These are phyloP conservation scores for Narthecium ossifragum DNA, from an alignment of 106 monocot genomes.

Conservation along the genomic window DNA sequence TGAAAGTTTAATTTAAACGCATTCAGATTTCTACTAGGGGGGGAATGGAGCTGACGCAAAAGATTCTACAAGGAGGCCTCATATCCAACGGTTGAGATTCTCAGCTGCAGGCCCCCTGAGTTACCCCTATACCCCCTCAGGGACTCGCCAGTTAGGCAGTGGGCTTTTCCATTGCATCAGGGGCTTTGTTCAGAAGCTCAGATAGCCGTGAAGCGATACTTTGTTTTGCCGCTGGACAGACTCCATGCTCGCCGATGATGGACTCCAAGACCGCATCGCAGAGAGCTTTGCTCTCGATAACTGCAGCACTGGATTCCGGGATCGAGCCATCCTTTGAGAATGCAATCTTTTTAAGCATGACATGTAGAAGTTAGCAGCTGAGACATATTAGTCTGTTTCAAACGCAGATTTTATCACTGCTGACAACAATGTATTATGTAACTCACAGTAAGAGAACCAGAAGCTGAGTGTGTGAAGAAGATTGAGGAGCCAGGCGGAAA, in stretches of 20 bases:
- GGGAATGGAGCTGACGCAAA: too few relatives aligned
- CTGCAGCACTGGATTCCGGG: slow-evolving; percentile 15
- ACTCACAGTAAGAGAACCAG: slow-evolving; percentile 44
- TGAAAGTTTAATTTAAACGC: too few relatives aligned
- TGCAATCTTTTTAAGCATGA: slow-evolving; percentile 18
- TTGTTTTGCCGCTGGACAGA: slow-evolving; percentile 46
- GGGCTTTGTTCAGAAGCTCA: slow-evolving; percentile 17
- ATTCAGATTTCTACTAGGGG: too few relatives aligned
- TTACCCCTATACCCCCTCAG: too few relatives aligned
- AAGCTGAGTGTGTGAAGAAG: slow-evolving; percentile 46
- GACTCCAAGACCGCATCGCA: slow-evolving; percentile 45
- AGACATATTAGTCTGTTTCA: too few relatives aligned
- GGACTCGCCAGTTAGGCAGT: too few relatives aligned
- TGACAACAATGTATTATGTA: too few relatives aligned
- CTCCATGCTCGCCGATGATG: slow-evolving; percentile 53
- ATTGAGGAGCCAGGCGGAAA: slow-evolving; percentile 58
- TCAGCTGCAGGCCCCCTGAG: too few relatives aligned
- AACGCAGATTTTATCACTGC: too few relatives aligned
- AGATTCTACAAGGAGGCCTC: too few relatives aligned
- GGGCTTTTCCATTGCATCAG: too few relatives aligned
- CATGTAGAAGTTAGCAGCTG: not conserved
- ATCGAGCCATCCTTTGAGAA: slow-evolving; percentile 36
- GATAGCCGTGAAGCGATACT: slow-evolving; percentile 41
- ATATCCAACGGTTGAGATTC: too few relatives aligned
- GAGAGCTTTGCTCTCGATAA: slow-evolving; percentile 36